Evolutionary conservation across 2,329 filamentous ascomycete species (phyloP).

Genomic region (Botrytis elliptica): DNA sequence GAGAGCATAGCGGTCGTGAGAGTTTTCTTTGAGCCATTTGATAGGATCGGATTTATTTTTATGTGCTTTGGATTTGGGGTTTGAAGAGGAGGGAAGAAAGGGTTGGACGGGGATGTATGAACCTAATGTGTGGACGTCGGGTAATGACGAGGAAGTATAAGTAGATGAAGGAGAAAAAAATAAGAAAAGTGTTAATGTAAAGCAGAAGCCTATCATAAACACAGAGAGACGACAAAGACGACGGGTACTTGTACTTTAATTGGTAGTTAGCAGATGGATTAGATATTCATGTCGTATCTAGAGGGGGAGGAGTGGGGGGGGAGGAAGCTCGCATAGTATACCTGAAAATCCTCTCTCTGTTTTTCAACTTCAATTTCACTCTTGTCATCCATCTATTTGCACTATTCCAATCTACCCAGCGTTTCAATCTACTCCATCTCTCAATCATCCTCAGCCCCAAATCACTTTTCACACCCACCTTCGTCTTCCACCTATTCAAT

Average conservation of each 20-base stretch:
- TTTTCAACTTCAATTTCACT: neutral
- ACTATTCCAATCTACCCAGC: neutral
- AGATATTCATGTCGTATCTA: neutral
- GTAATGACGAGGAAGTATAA: neutral
- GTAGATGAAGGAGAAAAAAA: neutral
- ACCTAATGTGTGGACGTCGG: neutral
- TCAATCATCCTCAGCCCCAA: neutral
- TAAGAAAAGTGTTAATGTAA: neutral
- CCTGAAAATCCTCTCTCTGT: neutral
- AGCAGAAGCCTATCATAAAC: neutral
- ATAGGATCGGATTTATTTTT: constrained; percentile 33
- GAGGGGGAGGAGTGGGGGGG: neutral
- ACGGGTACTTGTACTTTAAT: neutral
- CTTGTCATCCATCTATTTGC: neutral
- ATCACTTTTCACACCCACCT: neutral
- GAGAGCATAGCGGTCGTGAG: constrained; percentile 38
- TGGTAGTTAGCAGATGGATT: neutral
- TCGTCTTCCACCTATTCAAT: neutral
- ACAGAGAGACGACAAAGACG: neutral
- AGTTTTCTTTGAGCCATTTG: constrained; percentile 40
- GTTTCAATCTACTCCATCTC: neutral
- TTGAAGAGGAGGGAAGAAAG: neutral
- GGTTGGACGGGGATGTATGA: neutral
- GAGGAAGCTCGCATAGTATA: neutral
- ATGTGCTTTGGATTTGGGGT: neutral